A percentile compares a stretch with the other conserved stretches of the same genome.
Conservation (phyloP, 495 filamentous ascomycete genomes). For the Glarea lozoyensis region DNA sequence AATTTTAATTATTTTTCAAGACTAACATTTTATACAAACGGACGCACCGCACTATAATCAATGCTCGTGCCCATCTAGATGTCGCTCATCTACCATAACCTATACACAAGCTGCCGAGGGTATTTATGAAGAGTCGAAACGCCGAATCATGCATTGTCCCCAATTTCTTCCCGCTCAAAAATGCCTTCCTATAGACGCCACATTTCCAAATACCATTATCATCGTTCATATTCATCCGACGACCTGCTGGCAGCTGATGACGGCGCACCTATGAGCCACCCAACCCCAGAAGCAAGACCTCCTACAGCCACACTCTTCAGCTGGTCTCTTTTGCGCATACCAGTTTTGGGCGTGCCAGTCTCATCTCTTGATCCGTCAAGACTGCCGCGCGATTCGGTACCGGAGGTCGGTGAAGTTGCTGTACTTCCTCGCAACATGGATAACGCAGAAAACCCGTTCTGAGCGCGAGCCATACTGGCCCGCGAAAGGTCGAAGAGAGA, state of each 20-base stretch:
- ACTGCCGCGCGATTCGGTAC: neutral
- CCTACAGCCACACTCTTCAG: slow-evolving; percentile 67
- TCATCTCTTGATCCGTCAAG: slow-evolving; percentile 8
- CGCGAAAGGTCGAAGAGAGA: slow-evolving; percentile 88
- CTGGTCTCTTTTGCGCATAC: slow-evolving; percentile 67
- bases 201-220: neutral
- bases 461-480: slow-evolving; percentile 65
- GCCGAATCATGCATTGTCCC: slow-evolving; percentile 25
- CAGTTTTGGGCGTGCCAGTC: neutral
- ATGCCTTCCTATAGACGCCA: neutral
- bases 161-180: slow-evolving; percentile 8
- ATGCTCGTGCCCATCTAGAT: too few species aligned
- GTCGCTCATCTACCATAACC: too few species aligned
- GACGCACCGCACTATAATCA: too few species aligned
- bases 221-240: slow-evolving; percentile 1
- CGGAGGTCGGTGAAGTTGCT: neutral
- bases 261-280: slow-evolving; percentile 75
- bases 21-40: too few species aligned
- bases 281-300: slow-evolving; percentile 68
- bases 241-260: too few species aligned
- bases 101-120: neutral
- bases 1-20: too few species aligned
- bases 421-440: slow-evolving; percentile 22
- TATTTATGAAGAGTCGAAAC: neutral
- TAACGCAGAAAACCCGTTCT: slow-evolving; percentile 38